Conservation (phyloP, 1,139 yeast species). For the Hansenula lynferdii region DNA sequence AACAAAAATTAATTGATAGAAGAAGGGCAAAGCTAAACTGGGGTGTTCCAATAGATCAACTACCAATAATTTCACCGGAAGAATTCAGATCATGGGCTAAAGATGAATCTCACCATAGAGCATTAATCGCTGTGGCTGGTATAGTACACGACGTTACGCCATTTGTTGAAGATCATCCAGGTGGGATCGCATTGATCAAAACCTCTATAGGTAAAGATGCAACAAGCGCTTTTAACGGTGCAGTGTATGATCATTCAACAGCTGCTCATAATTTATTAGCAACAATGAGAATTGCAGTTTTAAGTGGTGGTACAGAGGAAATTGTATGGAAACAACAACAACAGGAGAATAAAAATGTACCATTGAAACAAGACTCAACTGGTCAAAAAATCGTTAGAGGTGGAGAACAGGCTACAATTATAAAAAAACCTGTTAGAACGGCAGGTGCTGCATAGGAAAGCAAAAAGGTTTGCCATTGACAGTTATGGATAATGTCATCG, state of each 20-base stretch:
- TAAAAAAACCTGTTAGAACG: conserved; percentile 20
- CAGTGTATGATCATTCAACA: conserved; percentile 69
- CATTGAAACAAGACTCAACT: conserved; percentile 42
- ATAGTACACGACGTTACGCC: conserved; percentile 74
- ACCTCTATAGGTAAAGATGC: conserved; percentile 72
- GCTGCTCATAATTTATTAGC: conserved; percentile 70
- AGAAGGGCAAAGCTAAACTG: conserved; percentile 62
- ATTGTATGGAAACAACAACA: conserved; percentile 74
- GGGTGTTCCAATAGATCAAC: conserved; percentile 71
- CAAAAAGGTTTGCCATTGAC: no score
- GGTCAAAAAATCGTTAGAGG: conserved; percentile 54
- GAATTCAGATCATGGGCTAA: conserved; percentile 42
- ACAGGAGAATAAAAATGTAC: conserved; percentile 50
- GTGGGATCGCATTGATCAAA: conserved; percentile 55
- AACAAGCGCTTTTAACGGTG: conserved; percentile 68
- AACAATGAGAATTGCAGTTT: conserved; percentile 68
- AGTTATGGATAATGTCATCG: no score
- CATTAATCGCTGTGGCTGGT: conserved; percentile 43
- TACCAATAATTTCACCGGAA: conserved; percentile 48
- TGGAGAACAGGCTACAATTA: conserved; percentile 51
- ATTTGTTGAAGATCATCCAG: conserved; percentile 69
- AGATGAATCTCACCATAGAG: conserved; percentile 29
- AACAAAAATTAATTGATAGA: conserved; percentile 55
- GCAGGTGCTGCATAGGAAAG: conserved; percentile 22
- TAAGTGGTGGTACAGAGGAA: conserved; percentile 78